These are phyloP conservation scores for Orobanche coerulescens DNA, from an alignment of 257 asterid genomes.

Conservation along the genomic window DNA sequence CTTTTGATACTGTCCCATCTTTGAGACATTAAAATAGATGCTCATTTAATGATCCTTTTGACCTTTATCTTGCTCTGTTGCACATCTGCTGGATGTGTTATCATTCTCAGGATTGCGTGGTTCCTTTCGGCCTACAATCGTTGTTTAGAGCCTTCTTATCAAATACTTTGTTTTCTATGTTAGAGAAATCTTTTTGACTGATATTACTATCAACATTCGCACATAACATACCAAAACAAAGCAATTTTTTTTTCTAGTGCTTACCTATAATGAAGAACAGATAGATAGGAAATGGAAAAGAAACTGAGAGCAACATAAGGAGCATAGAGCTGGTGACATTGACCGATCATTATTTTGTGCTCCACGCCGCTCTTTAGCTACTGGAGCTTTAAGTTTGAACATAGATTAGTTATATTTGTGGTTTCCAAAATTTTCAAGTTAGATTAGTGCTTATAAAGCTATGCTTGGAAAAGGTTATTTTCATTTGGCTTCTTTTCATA, in stretches of 20 bases:
- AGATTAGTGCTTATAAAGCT: slow-evolving; percentile 2
- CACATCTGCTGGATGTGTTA: background rate
- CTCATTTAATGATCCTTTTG: background rate
- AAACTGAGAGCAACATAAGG: background rate
- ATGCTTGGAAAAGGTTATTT: background rate
- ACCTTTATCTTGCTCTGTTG: background rate
- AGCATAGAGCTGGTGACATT: background rate
- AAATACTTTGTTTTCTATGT: background rate
- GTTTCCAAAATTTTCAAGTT: background rate
- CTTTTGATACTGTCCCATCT: too few relatives aligned
- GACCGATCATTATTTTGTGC: background rate
- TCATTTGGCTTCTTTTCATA: background rate
- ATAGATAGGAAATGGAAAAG: background rate
- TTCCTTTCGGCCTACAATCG: background rate
- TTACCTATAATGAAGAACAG: background rate
- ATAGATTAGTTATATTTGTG: slow-evolving; percentile 7
- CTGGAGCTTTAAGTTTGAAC: background rate
- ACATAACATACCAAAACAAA: background rate
- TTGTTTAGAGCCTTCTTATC: background rate
- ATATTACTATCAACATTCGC: background rate
- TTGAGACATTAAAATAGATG: background rate
- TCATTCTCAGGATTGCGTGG: background rate
- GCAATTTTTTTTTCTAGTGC: background rate
- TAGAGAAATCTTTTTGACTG: background rate
- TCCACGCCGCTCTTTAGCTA: background rate